These are phyloP conservation scores for Talaromyces sp. DNA, from an alignment of 2,329 filamentous ascomycete species.

Conservation along the genomic window DNA sequence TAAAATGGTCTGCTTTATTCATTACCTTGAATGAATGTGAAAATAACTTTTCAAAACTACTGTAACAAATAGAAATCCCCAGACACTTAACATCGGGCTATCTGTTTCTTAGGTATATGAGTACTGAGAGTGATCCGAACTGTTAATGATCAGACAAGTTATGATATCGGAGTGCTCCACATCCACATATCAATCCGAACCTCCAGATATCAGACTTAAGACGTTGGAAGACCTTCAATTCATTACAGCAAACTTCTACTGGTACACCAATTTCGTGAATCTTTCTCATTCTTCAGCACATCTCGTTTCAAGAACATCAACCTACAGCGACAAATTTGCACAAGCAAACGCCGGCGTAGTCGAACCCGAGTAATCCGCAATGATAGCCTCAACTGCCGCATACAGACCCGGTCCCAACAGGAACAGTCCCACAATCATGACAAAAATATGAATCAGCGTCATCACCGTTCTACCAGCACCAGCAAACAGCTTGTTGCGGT, in stretches of 20 bases:
- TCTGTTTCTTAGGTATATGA: neutral
- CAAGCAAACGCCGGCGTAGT: constrained; percentile 50
- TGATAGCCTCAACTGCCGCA: constrained; percentile 52
- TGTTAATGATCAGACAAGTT: no score
- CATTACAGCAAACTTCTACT: neutral
- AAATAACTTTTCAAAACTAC: neutral
- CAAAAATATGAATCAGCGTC: constrained; percentile 46
- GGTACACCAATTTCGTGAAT: neutral
- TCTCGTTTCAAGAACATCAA: neutral
- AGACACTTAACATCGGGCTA: neutral
- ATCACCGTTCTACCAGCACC: constrained; percentile 37
- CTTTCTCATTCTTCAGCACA: neutral
- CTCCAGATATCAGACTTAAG: neutral
- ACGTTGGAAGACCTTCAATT: neutral
- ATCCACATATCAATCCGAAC: neutral
- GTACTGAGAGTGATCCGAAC: neutral
- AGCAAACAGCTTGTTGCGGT: constrained; percentile 39
- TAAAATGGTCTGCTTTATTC: no score
- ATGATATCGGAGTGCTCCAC: no score
- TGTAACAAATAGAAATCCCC: neutral
- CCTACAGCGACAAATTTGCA: constrained; percentile 47
- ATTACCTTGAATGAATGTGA: neutral
- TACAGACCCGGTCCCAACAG: constrained; percentile 52
- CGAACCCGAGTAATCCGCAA: constrained; percentile 47
- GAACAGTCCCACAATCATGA: constrained; percentile 49